A percentile compares a stretch with the other conserved stretches of the same genome.
These are phyloP conservation scores for Mrakia blollopis DNA, from an alignment of 768 basidiomycete genomes.

Conservation along the genomic window DNA sequence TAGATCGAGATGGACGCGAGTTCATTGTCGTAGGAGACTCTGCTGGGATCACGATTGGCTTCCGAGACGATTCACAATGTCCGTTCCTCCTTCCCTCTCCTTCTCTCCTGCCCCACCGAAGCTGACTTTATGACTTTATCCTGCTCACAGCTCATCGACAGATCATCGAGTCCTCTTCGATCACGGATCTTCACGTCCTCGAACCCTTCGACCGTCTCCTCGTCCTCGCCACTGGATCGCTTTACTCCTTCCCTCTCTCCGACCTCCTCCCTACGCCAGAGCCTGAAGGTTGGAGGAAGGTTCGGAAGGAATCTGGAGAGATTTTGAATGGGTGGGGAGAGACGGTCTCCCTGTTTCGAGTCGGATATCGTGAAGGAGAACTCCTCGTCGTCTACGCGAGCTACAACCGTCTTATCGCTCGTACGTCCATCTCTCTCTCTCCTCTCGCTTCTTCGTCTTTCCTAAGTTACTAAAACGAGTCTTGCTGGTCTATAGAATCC, in stretches of 20 bases:
- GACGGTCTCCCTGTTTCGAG: constrained; percentile 8
- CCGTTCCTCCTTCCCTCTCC: neutral
- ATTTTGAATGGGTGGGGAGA: constrained; percentile 27
- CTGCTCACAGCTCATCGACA: constrained; percentile 5
- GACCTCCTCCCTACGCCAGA: constrained; percentile 8
- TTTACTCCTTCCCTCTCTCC: constrained; percentile 16
- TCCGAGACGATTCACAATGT: constrained; percentile 22
- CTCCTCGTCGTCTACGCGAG: constrained; percentile 22
- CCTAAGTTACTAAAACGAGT: too few species aligned
- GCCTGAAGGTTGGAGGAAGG: constrained; percentile 7
- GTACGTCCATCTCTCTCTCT: neutral
- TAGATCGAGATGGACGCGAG: constrained; percentile 15
- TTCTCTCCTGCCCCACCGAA: neutral
- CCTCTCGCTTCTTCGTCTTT: neutral
- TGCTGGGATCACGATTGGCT: constrained; percentile 19
- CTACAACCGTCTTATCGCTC: constrained; percentile 18
- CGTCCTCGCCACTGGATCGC: constrained; percentile 19
- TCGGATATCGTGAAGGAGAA: neutral
- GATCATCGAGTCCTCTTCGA: constrained; percentile 26
- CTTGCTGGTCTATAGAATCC: constrained; percentile 1
- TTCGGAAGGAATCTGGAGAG: constrained; percentile 24
- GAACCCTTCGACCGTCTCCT: constrained; percentile 11
- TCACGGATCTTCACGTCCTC: constrained; percentile 17
- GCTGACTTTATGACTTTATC: neutral
- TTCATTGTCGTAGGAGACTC: constrained; percentile 21